Evolutionary conservation across 2,329 filamentous ascomycete species (phyloP).

Genomic region (Botrytis fragariae): DNA sequence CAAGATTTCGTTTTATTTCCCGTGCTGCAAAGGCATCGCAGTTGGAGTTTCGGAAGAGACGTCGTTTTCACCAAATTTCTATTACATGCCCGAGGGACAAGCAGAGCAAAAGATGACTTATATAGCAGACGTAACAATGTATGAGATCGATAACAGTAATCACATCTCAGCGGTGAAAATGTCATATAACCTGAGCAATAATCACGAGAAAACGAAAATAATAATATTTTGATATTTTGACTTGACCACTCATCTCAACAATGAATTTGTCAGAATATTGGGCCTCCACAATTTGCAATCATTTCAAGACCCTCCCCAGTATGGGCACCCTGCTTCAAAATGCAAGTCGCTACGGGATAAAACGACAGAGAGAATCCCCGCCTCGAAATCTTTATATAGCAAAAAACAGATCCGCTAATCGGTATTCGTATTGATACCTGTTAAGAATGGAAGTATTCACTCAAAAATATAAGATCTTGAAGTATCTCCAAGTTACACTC

Average conservation of each 20-base stretch:
- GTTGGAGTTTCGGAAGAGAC: not conserved
- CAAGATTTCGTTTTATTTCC: too few species aligned
- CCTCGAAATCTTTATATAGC: not conserved
- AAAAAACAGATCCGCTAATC: accelerated
- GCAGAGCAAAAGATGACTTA: too few species aligned
- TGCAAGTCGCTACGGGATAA: not conserved
- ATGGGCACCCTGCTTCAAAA: not conserved
- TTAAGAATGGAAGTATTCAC: not conserved
- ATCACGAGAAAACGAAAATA: not conserved
- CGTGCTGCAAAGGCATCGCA: not conserved
- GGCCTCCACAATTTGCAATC: not conserved
- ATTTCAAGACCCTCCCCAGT: not conserved
- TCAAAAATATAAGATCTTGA: not conserved
- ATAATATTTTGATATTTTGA: too few species aligned
- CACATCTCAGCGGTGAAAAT: accelerated
- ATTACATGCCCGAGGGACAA: too few species aligned
- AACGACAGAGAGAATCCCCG: not conserved
- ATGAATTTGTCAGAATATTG: too few species aligned
- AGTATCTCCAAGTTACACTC: not conserved
- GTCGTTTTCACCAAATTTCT: accelerated
- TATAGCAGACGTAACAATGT: accelerated
- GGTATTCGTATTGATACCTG: not conserved
- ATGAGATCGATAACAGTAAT: not conserved
- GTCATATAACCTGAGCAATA: not conserved
- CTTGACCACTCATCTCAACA: too few species aligned